Percentiles rank a stretch among this genome's conserved stretches.
Conservation (phyloP, 495 filamentous ascomycete genomes). For the Delitschia confertaspora region DNA sequence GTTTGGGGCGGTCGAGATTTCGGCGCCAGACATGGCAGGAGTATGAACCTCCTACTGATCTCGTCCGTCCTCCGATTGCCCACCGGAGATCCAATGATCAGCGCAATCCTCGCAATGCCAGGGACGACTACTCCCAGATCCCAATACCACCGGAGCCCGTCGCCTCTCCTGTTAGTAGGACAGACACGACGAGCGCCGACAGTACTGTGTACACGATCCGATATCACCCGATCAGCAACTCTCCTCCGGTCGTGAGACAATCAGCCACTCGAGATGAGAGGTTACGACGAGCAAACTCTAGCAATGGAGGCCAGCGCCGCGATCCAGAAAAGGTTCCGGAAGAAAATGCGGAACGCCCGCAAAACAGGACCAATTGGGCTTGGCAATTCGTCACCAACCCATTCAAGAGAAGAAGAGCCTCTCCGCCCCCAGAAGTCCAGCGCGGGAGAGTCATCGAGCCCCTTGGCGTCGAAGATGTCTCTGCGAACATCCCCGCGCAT, state of each 20-base stretch:
- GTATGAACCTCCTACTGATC: neutral
- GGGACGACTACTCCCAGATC: constrained; percentile 32
- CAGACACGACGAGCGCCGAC: constrained; percentile 65
- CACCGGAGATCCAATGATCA: constrained; percentile 13
- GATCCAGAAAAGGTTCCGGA: constrained; percentile 24
- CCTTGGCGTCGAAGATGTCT: constrained; percentile 16
- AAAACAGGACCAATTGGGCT: constrained; percentile 7
- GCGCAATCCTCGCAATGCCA: neutral
- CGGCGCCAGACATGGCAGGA: constrained; percentile 2
- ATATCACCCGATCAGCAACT: constrained; percentile 66
- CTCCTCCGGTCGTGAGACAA: constrained; percentile 35
- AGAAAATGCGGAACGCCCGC: neutral
- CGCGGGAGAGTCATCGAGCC: constrained; percentile 35
- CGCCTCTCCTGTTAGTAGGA: constrained; percentile 63
- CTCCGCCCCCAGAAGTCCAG: constrained; percentile 48
- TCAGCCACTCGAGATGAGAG: neutral
- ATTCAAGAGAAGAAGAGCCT: constrained; percentile 46
- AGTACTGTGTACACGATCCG: constrained; percentile 81
- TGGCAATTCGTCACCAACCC: constrained; percentile 47
- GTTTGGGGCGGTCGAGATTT: constrained; percentile 9
- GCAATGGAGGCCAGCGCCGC: neutral
- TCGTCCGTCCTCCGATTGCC: neutral
- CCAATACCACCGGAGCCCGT: constrained; percentile 56
- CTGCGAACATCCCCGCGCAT: constrained; percentile 24
- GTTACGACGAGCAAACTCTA: neutral